phyloP scores from a whole-genome alignment of 352 stramenopile genomes.

The Aphanomyces stellatus region DNA sequence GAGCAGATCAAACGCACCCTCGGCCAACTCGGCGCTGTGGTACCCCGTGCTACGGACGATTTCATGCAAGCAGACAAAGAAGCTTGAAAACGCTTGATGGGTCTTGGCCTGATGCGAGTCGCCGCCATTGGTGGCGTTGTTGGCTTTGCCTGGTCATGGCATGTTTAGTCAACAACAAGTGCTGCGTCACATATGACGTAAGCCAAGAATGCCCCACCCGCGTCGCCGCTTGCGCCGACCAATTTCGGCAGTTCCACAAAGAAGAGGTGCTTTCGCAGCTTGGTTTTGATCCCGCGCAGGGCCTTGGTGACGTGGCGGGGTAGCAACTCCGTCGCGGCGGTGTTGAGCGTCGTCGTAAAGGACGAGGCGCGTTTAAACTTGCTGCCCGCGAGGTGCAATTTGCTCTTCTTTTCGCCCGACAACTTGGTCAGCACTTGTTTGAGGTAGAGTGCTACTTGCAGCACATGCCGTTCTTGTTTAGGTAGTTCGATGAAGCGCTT shows the following conservation, averaged over 20 bases:
- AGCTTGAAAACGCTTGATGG: conserved; percentile 13
- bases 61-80: conserved; percentile 12
- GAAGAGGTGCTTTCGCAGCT: conserved; percentile 17
- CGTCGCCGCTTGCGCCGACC: no score
- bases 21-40: conserved; percentile 16
- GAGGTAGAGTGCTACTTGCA: conserved; percentile 11
- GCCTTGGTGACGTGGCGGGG: neutral
- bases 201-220: no score
- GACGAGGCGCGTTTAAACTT: no score
- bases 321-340: neutral
- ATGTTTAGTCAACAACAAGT: neutral
- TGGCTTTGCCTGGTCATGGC: neutral
- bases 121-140: neutral
- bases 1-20: neutral
- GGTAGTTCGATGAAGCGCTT: conserved; percentile 18
- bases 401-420: no score
- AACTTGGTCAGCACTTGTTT: neutral
- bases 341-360: neutral
- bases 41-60: conserved; percentile 1
- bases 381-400: no score
- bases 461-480: conserved; percentile 6
- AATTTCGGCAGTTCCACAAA: conserved; percentile 4
- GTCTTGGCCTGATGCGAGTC: neutral
- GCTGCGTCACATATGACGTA: no score
- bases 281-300: neutral